Conservation (phyloP, 2,329 filamentous ascomycete species). For the Colletotrichum liaoningense region DNA sequence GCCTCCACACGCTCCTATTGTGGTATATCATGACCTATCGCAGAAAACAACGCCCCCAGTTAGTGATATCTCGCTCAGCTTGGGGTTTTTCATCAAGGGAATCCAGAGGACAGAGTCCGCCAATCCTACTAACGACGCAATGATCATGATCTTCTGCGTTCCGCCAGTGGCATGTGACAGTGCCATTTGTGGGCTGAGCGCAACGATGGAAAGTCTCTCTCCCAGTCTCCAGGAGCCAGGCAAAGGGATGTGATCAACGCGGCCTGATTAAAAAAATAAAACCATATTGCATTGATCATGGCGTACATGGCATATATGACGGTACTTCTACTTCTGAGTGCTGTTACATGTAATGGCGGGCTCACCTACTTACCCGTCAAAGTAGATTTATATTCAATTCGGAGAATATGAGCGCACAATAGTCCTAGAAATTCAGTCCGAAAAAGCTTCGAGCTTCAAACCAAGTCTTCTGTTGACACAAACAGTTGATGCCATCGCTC, state of each 20-base stretch:
- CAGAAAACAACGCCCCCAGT: constrained; percentile 32
- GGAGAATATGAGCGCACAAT: too few relatives aligned
- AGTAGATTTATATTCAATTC: not conserved
- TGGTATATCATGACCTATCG: not conserved
- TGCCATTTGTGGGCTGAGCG: too few relatives aligned
- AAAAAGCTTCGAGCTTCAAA: not conserved
- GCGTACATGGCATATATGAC: too few relatives aligned
- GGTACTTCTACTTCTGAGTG: too few relatives aligned
- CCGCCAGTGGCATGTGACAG: constrained; percentile 39
- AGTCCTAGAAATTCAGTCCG: too few relatives aligned
- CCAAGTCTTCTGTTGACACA: not conserved
- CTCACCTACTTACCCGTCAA: not conserved
- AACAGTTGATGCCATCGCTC: not conserved
- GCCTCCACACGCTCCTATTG: too few relatives aligned
- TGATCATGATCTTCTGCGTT: constrained; percentile 54
- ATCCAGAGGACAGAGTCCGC: constrained; percentile 18
- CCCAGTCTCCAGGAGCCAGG: too few relatives aligned
- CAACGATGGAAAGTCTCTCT: too few relatives aligned
- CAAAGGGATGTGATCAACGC: too few relatives aligned
- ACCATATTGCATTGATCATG: too few relatives aligned
- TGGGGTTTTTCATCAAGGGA: constrained; percentile 30
- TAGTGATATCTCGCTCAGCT: constrained; percentile 25
- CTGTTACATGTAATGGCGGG: too few relatives aligned
- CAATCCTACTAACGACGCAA: constrained; percentile 38
- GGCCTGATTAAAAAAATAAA: too few relatives aligned